Evolutionary conservation across 352 stramenopile species (phyloP).

Genomic region (Globisporangium parvum): DNA sequence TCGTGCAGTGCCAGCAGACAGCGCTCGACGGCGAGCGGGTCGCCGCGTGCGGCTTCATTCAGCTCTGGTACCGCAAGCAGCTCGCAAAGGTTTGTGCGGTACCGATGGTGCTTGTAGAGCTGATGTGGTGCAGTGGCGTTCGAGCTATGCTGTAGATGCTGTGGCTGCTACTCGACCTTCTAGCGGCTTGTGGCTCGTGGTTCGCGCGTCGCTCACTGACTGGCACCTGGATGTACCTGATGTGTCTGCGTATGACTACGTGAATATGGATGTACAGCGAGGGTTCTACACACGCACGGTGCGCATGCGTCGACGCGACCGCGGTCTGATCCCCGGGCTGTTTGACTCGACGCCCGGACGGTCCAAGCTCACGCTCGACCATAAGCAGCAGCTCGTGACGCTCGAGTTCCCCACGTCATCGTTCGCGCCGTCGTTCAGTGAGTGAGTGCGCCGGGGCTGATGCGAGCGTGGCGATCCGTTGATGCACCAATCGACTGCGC

Average conservation of each 20-base stretch:
- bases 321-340: constrained; percentile 46
- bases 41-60: constrained; percentile 32
- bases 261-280: constrained; percentile 16
- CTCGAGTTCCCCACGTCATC: constrained; percentile 44
- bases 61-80: constrained; percentile 35
- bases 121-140: too few species aligned
- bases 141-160: too few species aligned
- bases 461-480: too few species aligned
- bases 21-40: constrained; percentile 23
- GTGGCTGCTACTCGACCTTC: too few species aligned
- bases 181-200: too few species aligned
- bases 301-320: constrained; percentile 31
- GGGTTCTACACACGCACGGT: constrained; percentile 56
- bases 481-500: too few species aligned
- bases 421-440: too few species aligned
- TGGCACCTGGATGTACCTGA: too few species aligned
- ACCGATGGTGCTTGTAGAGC: too few species aligned
- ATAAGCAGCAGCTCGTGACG: constrained; percentile 13
- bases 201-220: too few species aligned
- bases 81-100: constrained; percentile 16
- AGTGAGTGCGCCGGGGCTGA: too few species aligned
- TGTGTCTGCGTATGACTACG: too few species aligned
- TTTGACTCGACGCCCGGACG: constrained; percentile 52
- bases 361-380: constrained; percentile 34
- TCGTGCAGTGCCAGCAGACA: constrained; percentile 28